A percentile compares a stretch with the other conserved stretches of the same genome.
Evolutionary conservation across 768 basidiomycete genomes (phyloP).

Genomic region (Serpula lacrymans): DNA sequence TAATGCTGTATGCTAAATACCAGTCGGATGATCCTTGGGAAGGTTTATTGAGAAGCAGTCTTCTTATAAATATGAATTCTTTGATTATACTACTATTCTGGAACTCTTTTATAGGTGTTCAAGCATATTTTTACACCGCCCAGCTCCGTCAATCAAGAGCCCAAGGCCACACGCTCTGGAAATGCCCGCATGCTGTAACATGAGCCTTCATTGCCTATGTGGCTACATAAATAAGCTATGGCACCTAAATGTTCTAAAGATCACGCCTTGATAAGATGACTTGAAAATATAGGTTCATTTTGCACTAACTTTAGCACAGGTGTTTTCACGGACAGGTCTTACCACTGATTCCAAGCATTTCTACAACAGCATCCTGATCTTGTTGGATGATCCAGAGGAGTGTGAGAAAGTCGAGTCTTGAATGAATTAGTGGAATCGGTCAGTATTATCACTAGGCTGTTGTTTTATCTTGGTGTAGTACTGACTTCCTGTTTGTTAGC

Average conservation of each 20-base stretch:
- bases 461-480: no score
- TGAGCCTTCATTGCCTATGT: slow-evolving; percentile 17
- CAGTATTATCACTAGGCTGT: no score
- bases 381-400: slow-evolving; percentile 20
- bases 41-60: slow-evolving; percentile 16
- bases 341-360: slow-evolving; percentile 21
- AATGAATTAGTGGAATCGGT: slow-evolving; percentile 18
- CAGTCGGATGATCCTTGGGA: slow-evolving; percentile 24
- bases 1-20: slow-evolving; percentile 17
- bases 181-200: slow-evolving; percentile 17
- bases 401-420: slow-evolving; percentile 13
- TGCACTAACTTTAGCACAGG: slow-evolving; percentile 11
- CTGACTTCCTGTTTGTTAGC: no score
- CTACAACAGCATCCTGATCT: slow-evolving; percentile 16
- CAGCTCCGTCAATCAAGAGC: slow-evolving; percentile 24
- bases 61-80: slow-evolving; percentile 18
- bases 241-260: no score
- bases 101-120: slow-evolving; percentile 13
- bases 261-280: no score
- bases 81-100: neutral
- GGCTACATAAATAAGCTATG: slow-evolving; percentile 14
- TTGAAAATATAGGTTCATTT: slow-evolving; percentile 16
- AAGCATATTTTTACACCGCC: slow-evolving; percentile 30
- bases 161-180: slow-evolving; percentile 21
- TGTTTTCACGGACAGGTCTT: slow-evolving; percentile 16